phyloP scores from a whole-genome alignment of 345 rosid genomes.

The Corchorus capsularis region DNA sequence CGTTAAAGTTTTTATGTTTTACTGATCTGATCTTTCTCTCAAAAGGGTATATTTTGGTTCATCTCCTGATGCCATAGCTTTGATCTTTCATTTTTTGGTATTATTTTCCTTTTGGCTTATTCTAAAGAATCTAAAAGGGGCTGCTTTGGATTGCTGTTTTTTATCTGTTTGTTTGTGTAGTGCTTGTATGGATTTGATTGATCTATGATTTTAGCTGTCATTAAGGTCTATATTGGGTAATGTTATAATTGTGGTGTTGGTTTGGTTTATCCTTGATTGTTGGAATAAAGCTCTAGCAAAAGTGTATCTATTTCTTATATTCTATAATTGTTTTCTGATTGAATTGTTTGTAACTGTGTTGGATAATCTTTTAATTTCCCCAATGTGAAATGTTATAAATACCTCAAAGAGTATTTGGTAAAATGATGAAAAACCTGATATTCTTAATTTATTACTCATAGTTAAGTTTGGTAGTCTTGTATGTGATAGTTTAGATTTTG shows the following conservation, averaged over 20 bases:
- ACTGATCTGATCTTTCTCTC: constrained; percentile 13
- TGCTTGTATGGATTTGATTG: background rate
- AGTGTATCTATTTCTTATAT: background rate
- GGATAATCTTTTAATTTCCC: background rate
- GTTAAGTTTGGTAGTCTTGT: background rate
- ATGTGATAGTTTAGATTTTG: background rate
- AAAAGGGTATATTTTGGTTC: background rate
- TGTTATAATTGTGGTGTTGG: background rate
- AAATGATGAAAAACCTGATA: background rate
- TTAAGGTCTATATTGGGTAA: background rate
- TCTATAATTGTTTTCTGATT: background rate
- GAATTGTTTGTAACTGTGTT: background rate
- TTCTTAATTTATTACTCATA: background rate
- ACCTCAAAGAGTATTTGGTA: background rate
- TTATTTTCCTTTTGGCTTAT: background rate
- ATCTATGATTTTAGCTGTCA: background rate
- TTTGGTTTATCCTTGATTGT: background rate
- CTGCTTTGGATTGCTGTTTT: background rate
- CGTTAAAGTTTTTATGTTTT: background rate
- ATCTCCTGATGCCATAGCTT: background rate
- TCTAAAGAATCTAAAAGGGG: background rate
- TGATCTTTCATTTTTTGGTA: background rate
- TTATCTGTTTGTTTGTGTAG: background rate
- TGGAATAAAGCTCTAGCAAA: background rate
- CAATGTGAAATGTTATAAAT: background rate